Conservation (phyloP, 1,284 basidiomycete genomes). For the Cutaneotrichosporon sp. region DNA sequence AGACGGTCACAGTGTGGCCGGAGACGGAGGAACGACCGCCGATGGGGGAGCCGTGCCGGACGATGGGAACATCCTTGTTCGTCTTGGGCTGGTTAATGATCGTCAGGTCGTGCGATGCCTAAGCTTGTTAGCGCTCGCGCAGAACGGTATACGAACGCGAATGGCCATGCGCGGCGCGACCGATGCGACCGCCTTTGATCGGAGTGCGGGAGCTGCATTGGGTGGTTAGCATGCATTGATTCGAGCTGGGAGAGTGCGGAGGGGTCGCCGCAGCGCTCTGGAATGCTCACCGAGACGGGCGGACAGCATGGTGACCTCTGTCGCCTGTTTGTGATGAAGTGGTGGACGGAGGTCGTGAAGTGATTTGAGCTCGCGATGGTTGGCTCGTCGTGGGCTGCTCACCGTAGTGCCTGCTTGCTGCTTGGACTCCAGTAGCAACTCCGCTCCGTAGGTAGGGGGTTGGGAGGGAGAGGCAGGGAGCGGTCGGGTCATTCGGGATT, state of each 20-base stretch:
- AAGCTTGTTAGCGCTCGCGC: not conserved
- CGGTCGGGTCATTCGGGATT: not conserved
- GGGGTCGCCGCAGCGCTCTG: not conserved
- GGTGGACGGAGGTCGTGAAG: conserved; percentile 6
- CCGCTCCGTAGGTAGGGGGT: too few species aligned
- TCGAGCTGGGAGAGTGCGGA: not conserved
- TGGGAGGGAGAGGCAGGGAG: too few species aligned
- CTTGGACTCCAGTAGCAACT: too few species aligned
- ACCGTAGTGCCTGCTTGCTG: not conserved
- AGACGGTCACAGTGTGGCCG: conserved; percentile 91
- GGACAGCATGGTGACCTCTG: conserved; percentile 29
- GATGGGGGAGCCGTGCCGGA: conserved; percentile 62
- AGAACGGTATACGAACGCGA: conserved; percentile 9
- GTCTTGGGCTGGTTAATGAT: conserved; percentile 31
- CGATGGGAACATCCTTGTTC: conserved; percentile 55
- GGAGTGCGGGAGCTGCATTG: conserved; percentile 28
- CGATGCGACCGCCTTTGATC: conserved; percentile 23
- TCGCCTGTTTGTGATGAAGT: conserved; percentile 5
- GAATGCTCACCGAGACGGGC: conserved; percentile 26
- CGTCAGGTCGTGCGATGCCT: conserved; percentile 46
- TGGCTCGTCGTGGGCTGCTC: conserved; percentile 1
- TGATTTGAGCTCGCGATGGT: conserved; percentile 12
- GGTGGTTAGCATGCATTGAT: conserved; percentile 4
- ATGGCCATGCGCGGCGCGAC: conserved; percentile 16
- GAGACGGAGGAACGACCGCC: conserved; percentile 81